Evolutionary conservation across 257 asterid species (phyloP).

Genomic region (Penstemon davidsonii): DNA sequence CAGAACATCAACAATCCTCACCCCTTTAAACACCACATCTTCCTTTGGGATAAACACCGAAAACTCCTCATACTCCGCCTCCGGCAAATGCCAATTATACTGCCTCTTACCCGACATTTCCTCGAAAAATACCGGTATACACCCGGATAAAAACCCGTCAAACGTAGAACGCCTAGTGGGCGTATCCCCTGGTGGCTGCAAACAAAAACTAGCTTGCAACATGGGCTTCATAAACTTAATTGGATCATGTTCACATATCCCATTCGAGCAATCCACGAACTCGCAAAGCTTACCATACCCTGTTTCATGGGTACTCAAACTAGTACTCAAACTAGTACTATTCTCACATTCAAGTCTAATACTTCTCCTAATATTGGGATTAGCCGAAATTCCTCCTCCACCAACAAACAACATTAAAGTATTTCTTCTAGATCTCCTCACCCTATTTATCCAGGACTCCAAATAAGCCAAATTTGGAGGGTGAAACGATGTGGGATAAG

Average conservation of each 20-base stretch:
- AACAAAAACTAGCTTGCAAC: conserved; percentile 76
- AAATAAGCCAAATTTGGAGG: conserved; percentile 62
- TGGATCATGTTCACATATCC: conserved; percentile 90
- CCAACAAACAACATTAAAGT: conserved; percentile 73
- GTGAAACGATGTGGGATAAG: conserved; percentile 92
- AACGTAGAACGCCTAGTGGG: conserved; percentile 82
- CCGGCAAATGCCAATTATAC: conserved; percentile 77
- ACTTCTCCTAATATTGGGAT: conserved; percentile 77
- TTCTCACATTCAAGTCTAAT: conserved; percentile 82
- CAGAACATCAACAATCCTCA: conserved; percentile 70
- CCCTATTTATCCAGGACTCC: conserved; percentile 68
- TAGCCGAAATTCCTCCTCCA: conserved; percentile 86
- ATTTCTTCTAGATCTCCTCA: conserved; percentile 50
- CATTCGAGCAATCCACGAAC: conserved; percentile 85
- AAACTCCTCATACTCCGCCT: conserved; percentile 60
- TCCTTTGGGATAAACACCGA: conserved; percentile 81
- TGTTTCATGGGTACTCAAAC: conserved; percentile 34
- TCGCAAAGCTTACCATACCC: conserved; percentile 65
- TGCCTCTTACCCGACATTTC: conserved; percentile 71
- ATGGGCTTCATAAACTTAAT: conserved; percentile 77
- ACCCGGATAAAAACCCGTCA: conserved; percentile 81
- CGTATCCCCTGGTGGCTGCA: conserved; percentile 97
- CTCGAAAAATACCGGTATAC: conserved; percentile 95
- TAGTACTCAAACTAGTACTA: conserved; percentile 1
- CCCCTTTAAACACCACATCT: conserved; percentile 77